Percentiles rank a stretch among this genome's conserved stretches.
Evolutionary conservation across 345 rosid species (phyloP).

Genomic region (Psidium friedrichsthalianum): DNA sequence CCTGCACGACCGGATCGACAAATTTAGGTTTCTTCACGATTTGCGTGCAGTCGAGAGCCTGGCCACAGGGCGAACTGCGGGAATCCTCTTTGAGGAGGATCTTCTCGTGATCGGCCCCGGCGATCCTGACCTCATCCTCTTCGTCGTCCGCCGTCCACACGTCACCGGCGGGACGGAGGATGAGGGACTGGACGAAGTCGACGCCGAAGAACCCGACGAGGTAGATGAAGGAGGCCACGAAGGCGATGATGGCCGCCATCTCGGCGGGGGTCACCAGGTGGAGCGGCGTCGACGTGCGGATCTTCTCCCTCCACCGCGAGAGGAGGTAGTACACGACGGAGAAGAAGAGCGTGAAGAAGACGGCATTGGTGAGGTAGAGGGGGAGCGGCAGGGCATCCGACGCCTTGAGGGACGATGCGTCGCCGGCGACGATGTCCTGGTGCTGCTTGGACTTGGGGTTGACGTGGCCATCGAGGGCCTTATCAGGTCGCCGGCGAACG

Average conservation of each 20-base stretch:
- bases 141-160: constrained; percentile 35
- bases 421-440: background rate
- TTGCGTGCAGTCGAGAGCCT: constrained; percentile 32
- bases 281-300: constrained; percentile 53
- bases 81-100: constrained; percentile 23
- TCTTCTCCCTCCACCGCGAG: constrained; percentile 69
- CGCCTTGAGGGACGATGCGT: constrained; percentile 11
- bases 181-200: constrained; percentile 48
- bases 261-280: constrained; percentile 43
- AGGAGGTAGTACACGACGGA: constrained; percentile 53
- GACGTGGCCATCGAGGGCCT: background rate
- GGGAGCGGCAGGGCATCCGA: constrained; percentile 49
- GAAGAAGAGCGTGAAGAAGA: constrained; percentile 58
- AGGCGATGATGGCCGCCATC: constrained; percentile 39
- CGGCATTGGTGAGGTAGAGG: constrained; percentile 36
- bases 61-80: constrained; percentile 29
- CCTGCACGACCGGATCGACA: background rate
- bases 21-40: background rate
- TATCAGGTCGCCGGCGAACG: constrained; percentile 1
- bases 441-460: background rate
- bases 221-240: constrained; percentile 46
- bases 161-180: constrained; percentile 37
- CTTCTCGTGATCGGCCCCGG: background rate
- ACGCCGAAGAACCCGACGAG: constrained; percentile 59
- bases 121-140: constrained; percentile 14